phyloP scores from a whole-genome alignment of 2,329 filamentous ascomycete species.

The Teratosphaeria nubilosa region DNA sequence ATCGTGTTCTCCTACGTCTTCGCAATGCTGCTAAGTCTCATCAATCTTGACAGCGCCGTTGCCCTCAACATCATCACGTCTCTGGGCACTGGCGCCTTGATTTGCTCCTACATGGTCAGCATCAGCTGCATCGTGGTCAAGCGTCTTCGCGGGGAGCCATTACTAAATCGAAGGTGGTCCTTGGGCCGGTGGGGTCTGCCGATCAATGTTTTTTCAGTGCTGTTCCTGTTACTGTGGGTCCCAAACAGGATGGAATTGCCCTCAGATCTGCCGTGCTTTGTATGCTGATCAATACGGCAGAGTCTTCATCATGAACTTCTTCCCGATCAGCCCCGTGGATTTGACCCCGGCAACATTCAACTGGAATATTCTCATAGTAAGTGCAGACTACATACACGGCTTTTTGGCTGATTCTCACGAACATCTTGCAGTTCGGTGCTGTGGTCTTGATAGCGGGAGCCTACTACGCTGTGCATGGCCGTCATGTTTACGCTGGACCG shows the following conservation, averaged over 20 bases:
- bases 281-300: not conserved
- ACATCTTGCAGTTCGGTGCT: slow-evolving; percentile 29
- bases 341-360: slow-evolving; percentile 36
- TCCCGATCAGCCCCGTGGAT: slow-evolving; percentile 28
- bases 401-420: not conserved
- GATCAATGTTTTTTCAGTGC: slow-evolving; percentile 27
- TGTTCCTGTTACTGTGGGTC: slow-evolving; percentile 33
- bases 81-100: slow-evolving; percentile 28
- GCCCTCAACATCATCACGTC: slow-evolving; percentile 35
- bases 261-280: too few species aligned
- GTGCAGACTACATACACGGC: not conserved
- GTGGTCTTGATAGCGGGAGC: slow-evolving; percentile 30
- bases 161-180: slow-evolving; percentile 29
- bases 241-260: too few species aligned
- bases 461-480: slow-evolving; percentile 29
- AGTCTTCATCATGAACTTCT: slow-evolving; percentile 40
- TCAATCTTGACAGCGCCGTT: slow-evolving; percentile 29
- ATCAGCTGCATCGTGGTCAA: slow-evolving; percentile 28
- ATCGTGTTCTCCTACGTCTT: slow-evolving; percentile 14
- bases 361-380: slow-evolving; percentile 26
- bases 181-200: slow-evolving; percentile 30
- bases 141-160: slow-evolving; percentile 23
- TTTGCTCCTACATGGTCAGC: slow-evolving; percentile 31
- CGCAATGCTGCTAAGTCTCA: slow-evolving; percentile 22
- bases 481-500: slow-evolving; percentile 17